Base-by-base conservation (phyloP, 495 filamentous ascomycete genomes). In the Sphaerosporella brunnea region DNA sequence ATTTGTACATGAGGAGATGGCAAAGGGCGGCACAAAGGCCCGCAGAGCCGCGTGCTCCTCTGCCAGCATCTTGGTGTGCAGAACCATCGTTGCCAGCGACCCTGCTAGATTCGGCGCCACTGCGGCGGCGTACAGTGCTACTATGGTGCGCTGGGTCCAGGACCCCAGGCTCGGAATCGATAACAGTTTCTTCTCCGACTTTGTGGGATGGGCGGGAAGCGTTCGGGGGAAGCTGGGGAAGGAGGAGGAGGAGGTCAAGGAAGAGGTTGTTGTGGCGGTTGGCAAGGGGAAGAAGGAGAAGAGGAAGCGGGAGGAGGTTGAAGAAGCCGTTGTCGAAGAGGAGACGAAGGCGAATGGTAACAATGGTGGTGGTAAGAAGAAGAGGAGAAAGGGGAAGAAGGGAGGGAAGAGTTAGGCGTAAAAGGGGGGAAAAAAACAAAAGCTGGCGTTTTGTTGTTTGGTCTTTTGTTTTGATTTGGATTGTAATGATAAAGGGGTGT, bases 1-100 rank as follows among this genome's bases (percentile, higher is more conserved):
- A 47, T 66, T 67, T 16, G 69, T 96, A 25, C 88, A 94, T 53
- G 62, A 67, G 16, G 80, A 92, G 63, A 82, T 80, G 1, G 65
- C 68, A 21, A 73, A 72, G 39, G 78, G 80, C 47, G 73, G 69
- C 0, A 72, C 73, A 1, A 70, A 69, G 25, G 58, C 68, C 4
- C 73, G 80, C 60, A 65, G 66, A 2, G 65, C 58, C 34, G 70
- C 69, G 1, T 79, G 71, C 57, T 80, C 77, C 50, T 72, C 73
- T 54, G 72, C 75, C 8, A 78, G 73, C 59, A 51, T 83, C 10
- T 65, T 80, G 45, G 56, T 80, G 19, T 70, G 70, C n/a, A 80
- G 73, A 61, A 65, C 77, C 0, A 60, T 80, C 13, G 67, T 76
- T 16, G 67, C 63, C 10, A 59, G 67, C 15, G 40, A 32, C 11